A percentile compares a stretch with the other conserved stretches of the same genome.
These are phyloP conservation scores for Mucor sp. DNA, from an alignment of 371 early-diverging fungal species.

Conservation along the genomic window DNA sequence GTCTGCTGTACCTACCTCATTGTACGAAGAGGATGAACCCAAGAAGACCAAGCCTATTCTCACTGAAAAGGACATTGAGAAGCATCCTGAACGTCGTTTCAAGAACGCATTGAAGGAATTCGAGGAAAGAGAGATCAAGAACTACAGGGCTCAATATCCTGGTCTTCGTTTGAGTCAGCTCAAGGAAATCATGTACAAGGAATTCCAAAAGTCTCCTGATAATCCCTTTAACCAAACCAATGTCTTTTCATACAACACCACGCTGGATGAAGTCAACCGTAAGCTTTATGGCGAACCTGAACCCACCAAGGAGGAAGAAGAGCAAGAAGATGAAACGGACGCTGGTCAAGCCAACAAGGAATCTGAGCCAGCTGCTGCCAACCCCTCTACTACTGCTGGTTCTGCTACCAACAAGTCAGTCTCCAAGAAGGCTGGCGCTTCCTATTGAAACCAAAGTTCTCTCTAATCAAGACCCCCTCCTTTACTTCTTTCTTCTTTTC, in stretches of 20 bases:
- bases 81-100: constrained; percentile 86
- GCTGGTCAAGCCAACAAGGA: background rate
- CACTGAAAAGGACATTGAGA: constrained; percentile 68
- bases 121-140: constrained; percentile 64
- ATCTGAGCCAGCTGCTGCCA: background rate
- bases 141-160: constrained; percentile 72
- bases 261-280: constrained; percentile 60
- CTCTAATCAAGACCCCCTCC: background rate
- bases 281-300: constrained; percentile 18
- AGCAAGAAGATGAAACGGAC: constrained; percentile 7
- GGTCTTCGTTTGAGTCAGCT: constrained; percentile 77
- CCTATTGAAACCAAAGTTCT: constrained; percentile 14
- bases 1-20: constrained; percentile 54
- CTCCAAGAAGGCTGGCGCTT: constrained; percentile 9
- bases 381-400: background rate
- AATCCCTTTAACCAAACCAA: constrained; percentile 86
- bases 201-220: constrained; percentile 82
- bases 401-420: background rate
- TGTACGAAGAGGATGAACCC: constrained; percentile 51
- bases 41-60: constrained; percentile 80
- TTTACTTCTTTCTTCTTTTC: background rate
- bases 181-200: constrained; percentile 77
- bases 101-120: constrained; percentile 80
- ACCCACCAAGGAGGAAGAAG: constrained; percentile 1
- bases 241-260: constrained; percentile 71